Conservation (phyloP, 768 basidiomycete genomes). For the Termitomyces sp. region DNA sequence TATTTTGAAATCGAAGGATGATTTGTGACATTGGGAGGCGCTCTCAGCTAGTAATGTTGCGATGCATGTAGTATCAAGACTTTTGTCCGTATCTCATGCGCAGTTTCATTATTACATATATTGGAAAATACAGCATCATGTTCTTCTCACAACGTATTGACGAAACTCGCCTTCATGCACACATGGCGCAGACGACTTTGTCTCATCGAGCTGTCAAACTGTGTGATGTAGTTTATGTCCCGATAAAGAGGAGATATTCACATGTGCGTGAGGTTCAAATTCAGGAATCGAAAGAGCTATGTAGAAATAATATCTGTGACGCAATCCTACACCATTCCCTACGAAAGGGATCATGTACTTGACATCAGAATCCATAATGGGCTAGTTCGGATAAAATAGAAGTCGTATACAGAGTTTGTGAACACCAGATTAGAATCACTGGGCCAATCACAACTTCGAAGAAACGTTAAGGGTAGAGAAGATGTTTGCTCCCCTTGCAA, state of each 20-base stretch:
- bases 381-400: not conserved
- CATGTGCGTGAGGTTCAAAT: no score
- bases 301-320: no score
- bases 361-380: not conserved
- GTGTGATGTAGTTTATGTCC: no score
- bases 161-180: not conserved
- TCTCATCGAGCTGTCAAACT: not conserved
- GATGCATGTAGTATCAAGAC: no score
- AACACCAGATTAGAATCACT: not conserved
- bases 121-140: no score
- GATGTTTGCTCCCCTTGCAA: conserved; percentile 1
- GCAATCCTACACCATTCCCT: not conserved
- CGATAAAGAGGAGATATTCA: no score
- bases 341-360: not conserved
- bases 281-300: no score
- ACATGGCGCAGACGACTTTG: not conserved
- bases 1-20: not conserved
- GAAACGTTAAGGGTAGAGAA: not conserved
- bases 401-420: not conserved
- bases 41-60: no score
- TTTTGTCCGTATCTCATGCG: not conserved
- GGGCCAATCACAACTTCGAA: not conserved
- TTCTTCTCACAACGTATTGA: not conserved
- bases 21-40: no score
- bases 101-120: no score